Base-by-base conservation (phyloP, 768 basidiomycete genomes). In the Coprinellus aureogranulatus region DNA sequence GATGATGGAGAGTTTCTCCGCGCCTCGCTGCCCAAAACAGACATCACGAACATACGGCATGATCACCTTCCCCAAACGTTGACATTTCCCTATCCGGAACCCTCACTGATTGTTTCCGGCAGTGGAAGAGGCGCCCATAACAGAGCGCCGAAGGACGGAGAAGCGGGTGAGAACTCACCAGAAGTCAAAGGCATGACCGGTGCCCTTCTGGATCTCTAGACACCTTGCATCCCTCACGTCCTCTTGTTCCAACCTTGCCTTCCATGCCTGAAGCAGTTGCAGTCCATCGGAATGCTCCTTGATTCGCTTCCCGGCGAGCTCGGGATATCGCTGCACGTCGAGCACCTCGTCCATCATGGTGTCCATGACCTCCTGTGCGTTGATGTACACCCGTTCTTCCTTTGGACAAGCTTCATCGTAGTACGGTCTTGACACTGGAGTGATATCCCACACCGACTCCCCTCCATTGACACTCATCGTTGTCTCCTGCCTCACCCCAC, bases 111-210 rank as follows among this genome's bases (percentile, higher is more conserved):
- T n/a, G 42, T 5, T 44, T 23, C 5, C 42, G 18, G 34, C 34
- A 34, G 34, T n/a, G 10, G 27, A 48, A 48, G 22, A 25, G 20
- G 26, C 20, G 47, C 3, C 3, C 22, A 37, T 41, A 18, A 55
- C 34, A 57, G 31, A 42, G 55, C 45, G 49, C 50, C 44, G 16
- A 55, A 14, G 44, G 22, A 30, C 20, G 37, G 9, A 39, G 37
- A 18, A 39, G 9, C 10, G 18, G 18, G 37, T 27, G 49, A 25
- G 42, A n/a, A 67, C 80, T 14, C 61, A 84, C 85, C 80, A 81
- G 58, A 83, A 80, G 47, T 79, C 75, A 58, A 86, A 85, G 1
- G 85, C 64, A 23, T 80, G 79, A 1, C 67, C 55, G 0, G 74
- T 73, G 16, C 59, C 63, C 9, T 61, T 57, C 25, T 68, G 62